A percentile compares a stretch with the other conserved stretches of the same genome.
These are phyloP conservation scores for Remersonia thermophila DNA, from an alignment of 2,329 filamentous ascomycete genomes.

Conservation along the genomic window DNA sequence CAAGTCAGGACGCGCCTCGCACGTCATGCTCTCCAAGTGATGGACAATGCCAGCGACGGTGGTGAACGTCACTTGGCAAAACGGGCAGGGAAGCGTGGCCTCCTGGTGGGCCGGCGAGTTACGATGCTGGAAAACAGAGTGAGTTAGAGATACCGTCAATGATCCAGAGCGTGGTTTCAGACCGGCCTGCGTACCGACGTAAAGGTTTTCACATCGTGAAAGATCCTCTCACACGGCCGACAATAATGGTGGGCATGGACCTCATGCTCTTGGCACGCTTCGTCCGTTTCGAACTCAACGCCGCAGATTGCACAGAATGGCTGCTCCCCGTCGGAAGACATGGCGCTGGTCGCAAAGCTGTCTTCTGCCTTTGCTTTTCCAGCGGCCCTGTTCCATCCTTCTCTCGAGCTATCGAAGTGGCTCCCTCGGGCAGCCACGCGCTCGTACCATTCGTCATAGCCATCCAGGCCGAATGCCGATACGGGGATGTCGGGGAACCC, in stretches of 20 bases:
- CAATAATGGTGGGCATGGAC: neutral
- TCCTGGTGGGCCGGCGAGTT: slow-evolving; percentile 39
- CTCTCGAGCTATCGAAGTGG: too few species aligned
- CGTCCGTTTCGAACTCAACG: neutral
- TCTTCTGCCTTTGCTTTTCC: too few species aligned
- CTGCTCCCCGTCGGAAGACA: too few species aligned
- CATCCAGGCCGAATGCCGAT: too few species aligned
- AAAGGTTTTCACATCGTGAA: neutral
- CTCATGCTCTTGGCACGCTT: too few species aligned
- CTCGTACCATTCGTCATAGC: too few species aligned
- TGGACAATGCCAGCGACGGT: slow-evolving; percentile 42
- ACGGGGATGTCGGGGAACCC: too few species aligned
- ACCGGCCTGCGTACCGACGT: neutral
- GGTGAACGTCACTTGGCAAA: slow-evolving; percentile 34
- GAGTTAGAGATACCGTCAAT: too few species aligned
- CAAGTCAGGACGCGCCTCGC: slow-evolving; percentile 30
- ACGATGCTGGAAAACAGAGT: slow-evolving; percentile 34
- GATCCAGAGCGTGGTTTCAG: too few species aligned
- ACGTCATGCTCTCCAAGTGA: slow-evolving; percentile 45
- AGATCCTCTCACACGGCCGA: slow-evolving; percentile 1
- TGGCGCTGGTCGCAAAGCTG: too few species aligned
- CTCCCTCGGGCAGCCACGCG: too few species aligned
- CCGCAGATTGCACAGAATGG: neutral
- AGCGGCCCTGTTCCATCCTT: too few species aligned
- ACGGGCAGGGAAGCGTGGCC: slow-evolving; percentile 36